phyloP scores from a whole-genome alignment of 75 land plant genomes.

The Picea sitchensis region DNA sequence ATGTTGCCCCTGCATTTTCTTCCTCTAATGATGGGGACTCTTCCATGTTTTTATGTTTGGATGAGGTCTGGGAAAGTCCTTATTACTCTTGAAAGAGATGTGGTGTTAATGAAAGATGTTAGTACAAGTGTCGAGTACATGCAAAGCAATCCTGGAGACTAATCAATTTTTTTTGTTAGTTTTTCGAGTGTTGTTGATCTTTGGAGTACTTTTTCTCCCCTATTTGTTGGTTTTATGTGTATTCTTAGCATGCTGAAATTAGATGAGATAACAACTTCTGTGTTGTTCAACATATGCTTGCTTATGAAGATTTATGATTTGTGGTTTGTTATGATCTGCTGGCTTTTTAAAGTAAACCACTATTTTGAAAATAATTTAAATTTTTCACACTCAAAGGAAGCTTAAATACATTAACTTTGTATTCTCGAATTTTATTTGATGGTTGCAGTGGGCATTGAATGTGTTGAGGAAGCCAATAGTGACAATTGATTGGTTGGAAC shows the following conservation, averaged over 20 bases:
- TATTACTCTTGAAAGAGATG: too few relatives aligned
- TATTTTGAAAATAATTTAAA: background rate
- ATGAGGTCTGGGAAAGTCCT: too few relatives aligned
- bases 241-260: background rate
- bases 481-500: slow-evolving; percentile 64
- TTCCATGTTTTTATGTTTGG: too few relatives aligned
- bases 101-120: too few relatives aligned
- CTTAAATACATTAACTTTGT: background rate
- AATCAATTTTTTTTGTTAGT: too few relatives aligned
- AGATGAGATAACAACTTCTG: background rate
- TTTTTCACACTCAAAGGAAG: background rate
- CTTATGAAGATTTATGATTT: background rate
- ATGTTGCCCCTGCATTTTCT: too few relatives aligned
- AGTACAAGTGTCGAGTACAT: too few relatives aligned
- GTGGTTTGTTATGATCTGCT: background rate
- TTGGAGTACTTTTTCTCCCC: background rate
- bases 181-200: too few relatives aligned
- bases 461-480: slow-evolving; percentile 75
- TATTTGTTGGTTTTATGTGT: background rate
- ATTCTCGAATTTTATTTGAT: background rate
- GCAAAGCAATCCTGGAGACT: too few relatives aligned
- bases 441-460: slow-evolving; percentile 73
- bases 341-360: background rate
- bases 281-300: background rate
- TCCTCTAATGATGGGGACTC: too few relatives aligned